Percentiles rank a stretch among this genome's conserved stretches.
Evolutionary conservation across 345 rosid genomes (phyloP).

Genomic region (Rhizophora apiculata): DNA sequence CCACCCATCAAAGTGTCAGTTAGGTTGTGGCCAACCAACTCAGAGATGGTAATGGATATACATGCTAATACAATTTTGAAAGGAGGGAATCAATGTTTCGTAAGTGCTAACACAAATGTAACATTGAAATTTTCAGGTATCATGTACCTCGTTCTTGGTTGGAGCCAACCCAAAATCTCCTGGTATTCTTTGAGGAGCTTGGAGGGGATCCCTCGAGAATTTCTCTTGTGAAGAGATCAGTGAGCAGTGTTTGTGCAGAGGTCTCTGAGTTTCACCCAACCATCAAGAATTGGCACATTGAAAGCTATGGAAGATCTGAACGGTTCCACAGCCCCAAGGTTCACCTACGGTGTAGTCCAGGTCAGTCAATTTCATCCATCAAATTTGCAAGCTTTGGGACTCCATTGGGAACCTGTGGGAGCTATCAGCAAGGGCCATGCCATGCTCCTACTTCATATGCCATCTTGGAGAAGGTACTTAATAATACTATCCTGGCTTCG

Average conservation of each 20-base stretch:
- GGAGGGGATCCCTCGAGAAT: constrained; percentile 77
- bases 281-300: constrained; percentile 95
- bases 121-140: constrained; percentile 51
- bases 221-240: constrained; percentile 72
- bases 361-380: constrained; percentile 75
- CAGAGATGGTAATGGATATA: constrained; percentile 57
- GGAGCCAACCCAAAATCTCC: constrained; percentile 66
- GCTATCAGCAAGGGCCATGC: constrained; percentile 90
- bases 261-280: constrained; percentile 88
- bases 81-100: neutral
- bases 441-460: constrained; percentile 75
- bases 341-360: constrained; percentile 76
- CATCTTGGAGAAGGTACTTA: constrained; percentile 70
- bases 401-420: constrained; percentile 93
- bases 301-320: constrained; percentile 91
- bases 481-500: neutral
- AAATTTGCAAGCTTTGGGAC: constrained; percentile 99
- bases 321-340: constrained; percentile 80
- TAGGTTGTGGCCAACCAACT: constrained; percentile 94
- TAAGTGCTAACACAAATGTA: neutral
- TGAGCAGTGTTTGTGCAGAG: constrained; percentile 77
- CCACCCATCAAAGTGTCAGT: constrained; percentile 76
- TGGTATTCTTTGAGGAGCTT: constrained; percentile 80
- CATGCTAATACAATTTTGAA: neutral
- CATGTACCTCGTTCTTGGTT: constrained; percentile 85